These are phyloP conservation scores for Phaeosphaeria sp. DNA, from an alignment of 2,329 filamentous ascomycete genomes.

Conservation along the genomic window DNA sequence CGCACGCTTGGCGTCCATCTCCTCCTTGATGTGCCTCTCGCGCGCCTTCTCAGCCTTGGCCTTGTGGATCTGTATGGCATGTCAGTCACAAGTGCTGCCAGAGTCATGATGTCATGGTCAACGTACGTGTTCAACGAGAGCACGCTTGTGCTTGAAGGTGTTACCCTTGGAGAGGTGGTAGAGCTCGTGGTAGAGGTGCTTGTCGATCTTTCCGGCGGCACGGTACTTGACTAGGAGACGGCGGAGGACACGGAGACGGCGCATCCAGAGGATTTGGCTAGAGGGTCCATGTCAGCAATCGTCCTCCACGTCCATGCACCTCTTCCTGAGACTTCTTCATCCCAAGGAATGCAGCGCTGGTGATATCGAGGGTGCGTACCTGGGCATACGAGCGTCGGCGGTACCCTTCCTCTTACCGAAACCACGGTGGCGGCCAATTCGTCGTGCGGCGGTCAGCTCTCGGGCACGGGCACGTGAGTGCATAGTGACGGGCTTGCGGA, in stretches of 20 bases:
- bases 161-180: constrained; percentile 99
- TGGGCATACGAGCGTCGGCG: constrained; percentile 98
- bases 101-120: constrained; percentile 47
- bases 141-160: constrained; percentile 99
- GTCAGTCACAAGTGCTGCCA: constrained; percentile 35
- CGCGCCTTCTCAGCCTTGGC: constrained; percentile 99
- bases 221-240: constrained; percentile 99
- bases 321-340: constrained; percentile 6
- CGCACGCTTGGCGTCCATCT: constrained; percentile 99
- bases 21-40: constrained; percentile 95
- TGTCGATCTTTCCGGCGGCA: constrained; percentile 99
- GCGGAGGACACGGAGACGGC: constrained; percentile 98
- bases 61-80: constrained; percentile 84
- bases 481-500: constrained; percentile 99
- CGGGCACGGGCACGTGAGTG: constrained; percentile 97
- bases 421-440: constrained; percentile 96
- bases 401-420: constrained; percentile 99
- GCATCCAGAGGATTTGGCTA: constrained; percentile 99
- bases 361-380: constrained; percentile 64
- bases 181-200: constrained; percentile 99
- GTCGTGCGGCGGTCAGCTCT: constrained; percentile 91
- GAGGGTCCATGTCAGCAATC: constrained; percentile 47
- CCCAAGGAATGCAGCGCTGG: constrained; percentile 16
- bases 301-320: constrained; percentile 17
- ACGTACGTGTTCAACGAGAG: constrained; percentile 99